Conservation (phyloP, 805 yeast genomes). For the Torulaspora microellipsoides region DNA sequence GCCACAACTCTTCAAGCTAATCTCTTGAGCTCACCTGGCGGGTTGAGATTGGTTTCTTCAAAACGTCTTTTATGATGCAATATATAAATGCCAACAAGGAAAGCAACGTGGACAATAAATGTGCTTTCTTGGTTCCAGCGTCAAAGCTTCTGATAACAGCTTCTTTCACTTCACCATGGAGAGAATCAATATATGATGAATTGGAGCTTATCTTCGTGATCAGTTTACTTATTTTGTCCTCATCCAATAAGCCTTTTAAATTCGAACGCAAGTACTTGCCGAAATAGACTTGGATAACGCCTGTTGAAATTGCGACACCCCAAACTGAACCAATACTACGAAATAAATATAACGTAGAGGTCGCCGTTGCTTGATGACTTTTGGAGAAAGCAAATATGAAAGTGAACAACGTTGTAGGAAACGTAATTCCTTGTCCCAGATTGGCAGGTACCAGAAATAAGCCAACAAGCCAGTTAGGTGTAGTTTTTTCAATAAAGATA, state of each 20-base stretch:
- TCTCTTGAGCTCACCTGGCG: not conserved
- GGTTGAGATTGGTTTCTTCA: constrained; percentile 2
- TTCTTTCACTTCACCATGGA: constrained; percentile 10
- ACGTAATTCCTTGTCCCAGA: constrained; percentile 39
- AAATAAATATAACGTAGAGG: constrained; percentile 38
- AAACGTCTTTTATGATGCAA: constrained; percentile 10
- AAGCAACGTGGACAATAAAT: constrained; percentile 11
- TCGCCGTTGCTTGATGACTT: constrained; percentile 37
- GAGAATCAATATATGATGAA: constrained; percentile 12
- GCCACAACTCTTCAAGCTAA: not conserved
- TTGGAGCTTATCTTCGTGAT: constrained; percentile 11
- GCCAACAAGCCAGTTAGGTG: constrained; percentile 29
- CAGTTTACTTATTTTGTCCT: constrained; percentile 9
- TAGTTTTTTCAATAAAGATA: constrained; percentile 20
- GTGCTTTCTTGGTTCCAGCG: constrained; percentile 11
- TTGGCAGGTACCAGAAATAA: constrained; percentile 36
- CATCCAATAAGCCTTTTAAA: constrained; percentile 9
- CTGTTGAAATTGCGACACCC: constrained; percentile 35
- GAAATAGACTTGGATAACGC: constrained; percentile 13
- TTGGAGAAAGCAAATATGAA: constrained; percentile 35
- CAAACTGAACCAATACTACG: constrained; percentile 41
- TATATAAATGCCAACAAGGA: constrained; percentile 8
- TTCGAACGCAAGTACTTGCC: constrained; percentile 3
- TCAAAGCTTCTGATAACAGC: constrained; percentile 15
- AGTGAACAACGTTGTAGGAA: constrained; percentile 37